Evolutionary conservation across 2,329 filamentous ascomycete species (phyloP), one percentile per base, ranked within the genome.

Genomic region (Fusarium pininemorale): DNA sequence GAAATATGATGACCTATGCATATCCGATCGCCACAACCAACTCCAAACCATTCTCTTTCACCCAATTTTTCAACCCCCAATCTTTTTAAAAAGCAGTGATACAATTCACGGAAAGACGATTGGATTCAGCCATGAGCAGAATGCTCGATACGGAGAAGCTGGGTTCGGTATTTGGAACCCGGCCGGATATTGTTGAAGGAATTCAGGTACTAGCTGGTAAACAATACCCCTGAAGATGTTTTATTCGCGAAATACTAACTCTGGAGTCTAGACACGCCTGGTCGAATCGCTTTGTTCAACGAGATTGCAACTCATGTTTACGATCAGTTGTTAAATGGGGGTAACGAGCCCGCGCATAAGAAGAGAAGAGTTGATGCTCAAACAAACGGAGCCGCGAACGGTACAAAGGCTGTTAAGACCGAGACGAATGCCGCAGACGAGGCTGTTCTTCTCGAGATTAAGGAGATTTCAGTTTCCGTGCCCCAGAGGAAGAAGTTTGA

Each of bases 401-500:
- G 71, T 64, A 61, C 73, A 59, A 69, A 61, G 22, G 63, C 77
- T 47, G 75, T 69, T 60, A 59, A 72, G 72, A 39, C 54, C 42
- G 57, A 70, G 28, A 66, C 81, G 30, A 84, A 84, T 56, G 84
- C 87, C 2, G 83, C 83, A 4, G 81, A 84, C 11, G 89, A 91
- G 74, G 76, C 84, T 12, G 81, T 91, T 0, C 80, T 91, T 32
- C 83, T 92, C 24, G 88, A 88, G 72, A 84, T 92, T 67, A 91
- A 90, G 80, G 91, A 92, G 50, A 90, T 93, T 26, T 92, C 90
- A 0, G 85, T 92, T n/a, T 88, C 90, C 2, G 85, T 92, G 8
- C 91, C 91, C 0, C 89, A 91, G 82, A 85, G 91, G 71, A 93
- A 93, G 82, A 93, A 92, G 81, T 90, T 90, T 74, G 89, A 90